Percentiles rank a stretch among this genome's conserved stretches.
Evolutionary conservation across 306 rosid species (phyloP).

Genomic region (Morella rubra): DNA sequence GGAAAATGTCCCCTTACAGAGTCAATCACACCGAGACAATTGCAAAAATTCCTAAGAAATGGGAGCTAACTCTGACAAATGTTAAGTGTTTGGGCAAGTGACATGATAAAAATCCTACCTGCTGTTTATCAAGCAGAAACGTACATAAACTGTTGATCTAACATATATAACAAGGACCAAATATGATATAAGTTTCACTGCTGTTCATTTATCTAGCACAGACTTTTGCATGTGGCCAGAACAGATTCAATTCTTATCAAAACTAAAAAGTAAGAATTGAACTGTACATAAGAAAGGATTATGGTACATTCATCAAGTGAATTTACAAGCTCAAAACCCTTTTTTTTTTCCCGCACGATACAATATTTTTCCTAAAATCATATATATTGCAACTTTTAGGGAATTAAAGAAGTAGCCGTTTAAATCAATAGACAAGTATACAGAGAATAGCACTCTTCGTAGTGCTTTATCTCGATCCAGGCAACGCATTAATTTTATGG

Average conservation of each 20-base stretch:
- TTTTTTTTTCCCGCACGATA: not conserved
- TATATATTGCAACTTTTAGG: not conserved
- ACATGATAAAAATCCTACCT: not conserved
- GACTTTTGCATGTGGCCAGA: not conserved
- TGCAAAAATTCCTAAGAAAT: constrained; percentile 8
- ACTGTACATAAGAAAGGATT: not conserved
- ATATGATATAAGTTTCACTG: not conserved
- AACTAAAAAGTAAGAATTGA: not conserved
- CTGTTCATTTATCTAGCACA: not conserved
- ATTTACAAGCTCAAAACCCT: not conserved
- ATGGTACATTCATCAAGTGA: constrained; percentile 17
- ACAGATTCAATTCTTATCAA: not conserved
- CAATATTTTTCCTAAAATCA: not conserved
- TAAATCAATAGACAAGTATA: not conserved
- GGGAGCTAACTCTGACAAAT: not conserved
- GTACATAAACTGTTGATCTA: not conserved
- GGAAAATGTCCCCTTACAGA: constrained; percentile 4
- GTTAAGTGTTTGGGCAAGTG: not conserved
- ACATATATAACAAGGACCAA: not conserved
- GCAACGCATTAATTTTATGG: not conserved
- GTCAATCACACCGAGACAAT: constrained; percentile 10
- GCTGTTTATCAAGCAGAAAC: not conserved
- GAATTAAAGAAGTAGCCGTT: not conserved
- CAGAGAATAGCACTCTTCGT: not conserved
- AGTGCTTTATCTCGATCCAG: not conserved